Evolutionary conservation across 768 basidiomycete species (phyloP).

Genomic region (Tricholoma sp.): DNA sequence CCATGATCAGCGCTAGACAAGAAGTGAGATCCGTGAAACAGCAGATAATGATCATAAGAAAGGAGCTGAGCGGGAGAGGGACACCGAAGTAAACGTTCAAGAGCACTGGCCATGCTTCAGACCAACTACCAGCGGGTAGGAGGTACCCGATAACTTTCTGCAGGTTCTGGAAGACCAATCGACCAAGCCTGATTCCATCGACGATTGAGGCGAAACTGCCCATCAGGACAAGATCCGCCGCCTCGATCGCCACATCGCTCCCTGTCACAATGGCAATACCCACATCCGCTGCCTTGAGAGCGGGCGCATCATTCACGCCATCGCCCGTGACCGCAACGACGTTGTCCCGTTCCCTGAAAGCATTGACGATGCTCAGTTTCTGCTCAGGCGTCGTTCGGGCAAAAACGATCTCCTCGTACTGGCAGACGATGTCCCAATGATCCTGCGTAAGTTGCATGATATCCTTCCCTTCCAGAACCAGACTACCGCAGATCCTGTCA

Average conservation of each 20-base stretch:
- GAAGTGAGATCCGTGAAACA: constrained; percentile 15
- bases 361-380: constrained; percentile 52
- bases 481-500: constrained; percentile 28
- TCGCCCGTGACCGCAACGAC: constrained; percentile 54
- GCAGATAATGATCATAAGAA: constrained; percentile 16
- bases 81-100: constrained; percentile 52
- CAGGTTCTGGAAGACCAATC: constrained; percentile 51
- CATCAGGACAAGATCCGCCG: constrained; percentile 45
- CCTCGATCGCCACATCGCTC: constrained; percentile 42
- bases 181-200: constrained; percentile 52
- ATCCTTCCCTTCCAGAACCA: constrained; percentile 43
- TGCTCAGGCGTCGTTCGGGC: constrained; percentile 53
- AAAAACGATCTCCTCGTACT: constrained; percentile 43
- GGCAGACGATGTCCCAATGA: constrained; percentile 38
- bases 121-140: constrained; percentile 49
- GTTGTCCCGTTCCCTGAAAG: constrained; percentile 42
- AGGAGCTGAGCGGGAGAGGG: constrained; percentile 47
- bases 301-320: constrained; percentile 50
- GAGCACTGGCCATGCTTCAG: constrained; percentile 51
- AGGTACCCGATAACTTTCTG: constrained; percentile 42
- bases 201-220: constrained; percentile 56
- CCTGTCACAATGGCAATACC: constrained; percentile 50
- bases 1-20: constrained; percentile 14
- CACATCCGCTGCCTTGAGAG: constrained; percentile 48
- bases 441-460: constrained; percentile 27